Conservation (phyloP, 345 rosid genomes). For the Theobroma cacao region DNA sequence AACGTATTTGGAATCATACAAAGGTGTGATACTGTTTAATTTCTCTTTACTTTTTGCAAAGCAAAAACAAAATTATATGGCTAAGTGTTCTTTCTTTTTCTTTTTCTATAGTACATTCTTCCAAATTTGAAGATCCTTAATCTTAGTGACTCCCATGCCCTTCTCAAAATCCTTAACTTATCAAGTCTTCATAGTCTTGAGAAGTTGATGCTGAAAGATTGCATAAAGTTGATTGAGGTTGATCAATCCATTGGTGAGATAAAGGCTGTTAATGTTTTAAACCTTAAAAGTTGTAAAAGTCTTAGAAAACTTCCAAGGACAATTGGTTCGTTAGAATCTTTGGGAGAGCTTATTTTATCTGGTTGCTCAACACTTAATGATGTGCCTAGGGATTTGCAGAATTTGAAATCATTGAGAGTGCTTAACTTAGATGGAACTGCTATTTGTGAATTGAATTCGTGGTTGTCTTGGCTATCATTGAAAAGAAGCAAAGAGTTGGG, state of each 20-base stretch:
- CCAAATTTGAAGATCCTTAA: constrained; percentile 3
- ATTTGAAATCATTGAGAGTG: constrained; percentile 18
- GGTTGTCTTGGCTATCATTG: neutral
- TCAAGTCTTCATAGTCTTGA: constrained; percentile 22
- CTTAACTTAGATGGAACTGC: constrained; percentile 19
- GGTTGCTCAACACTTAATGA: constrained; percentile 24
- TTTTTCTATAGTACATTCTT: too few species aligned
- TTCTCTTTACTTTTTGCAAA: too few species aligned
- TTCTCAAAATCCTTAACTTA: constrained; percentile 23
- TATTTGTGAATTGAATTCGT: neutral
- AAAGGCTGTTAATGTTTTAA: neutral
- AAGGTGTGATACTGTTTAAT: too few species aligned
- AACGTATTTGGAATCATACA: too few species aligned
- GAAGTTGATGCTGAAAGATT: constrained; percentile 25
- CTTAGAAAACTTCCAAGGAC: constrained; percentile 22
- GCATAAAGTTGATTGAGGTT: constrained; percentile 14
- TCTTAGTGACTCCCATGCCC: constrained; percentile 16
- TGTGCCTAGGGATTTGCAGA: constrained; percentile 5
- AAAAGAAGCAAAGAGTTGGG: neutral
- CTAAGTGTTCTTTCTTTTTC: too few species aligned
- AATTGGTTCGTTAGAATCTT: constrained; percentile 21
- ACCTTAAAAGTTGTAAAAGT: constrained; percentile 20
- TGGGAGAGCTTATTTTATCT: constrained; percentile 19
- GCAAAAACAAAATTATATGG: too few species aligned
- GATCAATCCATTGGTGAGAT: constrained; percentile 23